Evolutionary conservation across 805 yeast genomes (phyloP).

Genomic region (Saccharomyces jurei): DNA sequence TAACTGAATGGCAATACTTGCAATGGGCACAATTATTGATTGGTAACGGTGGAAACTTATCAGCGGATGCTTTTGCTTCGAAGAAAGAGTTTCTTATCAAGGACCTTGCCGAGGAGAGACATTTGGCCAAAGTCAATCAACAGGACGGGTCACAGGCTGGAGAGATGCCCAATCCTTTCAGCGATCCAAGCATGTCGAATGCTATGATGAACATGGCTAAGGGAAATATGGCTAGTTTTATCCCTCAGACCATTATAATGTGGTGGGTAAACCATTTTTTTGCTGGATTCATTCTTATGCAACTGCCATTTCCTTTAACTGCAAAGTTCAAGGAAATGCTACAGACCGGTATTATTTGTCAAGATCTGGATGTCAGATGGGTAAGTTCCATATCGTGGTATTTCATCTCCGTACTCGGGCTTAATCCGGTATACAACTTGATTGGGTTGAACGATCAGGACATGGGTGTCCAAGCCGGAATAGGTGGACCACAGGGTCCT

Average conservation of each 20-base stretch:
- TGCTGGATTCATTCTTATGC: conserved; percentile 82
- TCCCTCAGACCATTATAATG: conserved; percentile 92
- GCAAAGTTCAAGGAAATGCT: conserved; percentile 85
- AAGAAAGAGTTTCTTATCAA: conserved; percentile 44
- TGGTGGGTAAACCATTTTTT: conserved; percentile 93
- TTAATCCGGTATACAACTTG: conserved; percentile 69
- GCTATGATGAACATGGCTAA: conserved; percentile 70
- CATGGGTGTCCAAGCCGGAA: conserved; percentile 19
- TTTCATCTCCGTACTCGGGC: conserved; percentile 77
- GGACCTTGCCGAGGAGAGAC: conserved; percentile 45
- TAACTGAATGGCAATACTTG: conserved; percentile 59
- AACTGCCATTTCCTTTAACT: conserved; percentile 87
- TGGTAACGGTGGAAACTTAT: conserved; percentile 44
- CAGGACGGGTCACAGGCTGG: conserved; percentile 27
- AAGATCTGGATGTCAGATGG: conserved; percentile 82
- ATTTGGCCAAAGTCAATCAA: conserved; percentile 39
- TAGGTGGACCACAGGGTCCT: conserved; percentile 1
- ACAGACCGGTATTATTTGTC: conserved; percentile 77
- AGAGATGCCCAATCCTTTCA: conserved; percentile 48
- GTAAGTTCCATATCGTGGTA: conserved; percentile 95
- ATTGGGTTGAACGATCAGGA: conserved; percentile 35
- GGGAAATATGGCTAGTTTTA: conserved; percentile 70
- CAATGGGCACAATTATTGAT: conserved; percentile 51
- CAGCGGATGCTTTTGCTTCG: conserved; percentile 42
- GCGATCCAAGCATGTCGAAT: conserved; percentile 66